These are phyloP conservation scores for Coemansia sp. DNA, from an alignment of 192 early-diverging fungal genomes.

Conservation along the genomic window DNA sequence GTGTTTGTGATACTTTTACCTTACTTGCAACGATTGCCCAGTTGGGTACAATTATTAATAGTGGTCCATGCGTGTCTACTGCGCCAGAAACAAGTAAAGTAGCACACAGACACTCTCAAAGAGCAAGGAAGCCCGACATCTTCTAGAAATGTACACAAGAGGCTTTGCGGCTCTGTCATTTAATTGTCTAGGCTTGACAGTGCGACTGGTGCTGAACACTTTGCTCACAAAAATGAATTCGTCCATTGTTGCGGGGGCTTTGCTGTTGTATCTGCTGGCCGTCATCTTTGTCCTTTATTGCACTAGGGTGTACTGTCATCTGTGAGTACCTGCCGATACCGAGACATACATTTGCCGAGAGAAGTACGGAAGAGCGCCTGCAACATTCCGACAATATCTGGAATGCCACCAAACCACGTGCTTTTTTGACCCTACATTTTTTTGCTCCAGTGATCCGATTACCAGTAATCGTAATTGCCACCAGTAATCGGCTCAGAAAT, in stretches of 20 bases:
- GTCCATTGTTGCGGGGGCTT: not conserved
- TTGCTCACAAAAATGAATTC: not conserved
- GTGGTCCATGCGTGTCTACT: conserved; percentile 9
- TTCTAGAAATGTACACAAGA: not conserved
- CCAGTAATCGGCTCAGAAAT: not conserved
- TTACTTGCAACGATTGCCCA: not conserved
- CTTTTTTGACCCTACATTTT: conserved; percentile 3
- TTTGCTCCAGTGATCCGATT: not conserved
- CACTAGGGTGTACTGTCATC: not conserved
- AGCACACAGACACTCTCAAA: not conserved
- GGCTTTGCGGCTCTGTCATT: not conserved
- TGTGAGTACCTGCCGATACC: not conserved
- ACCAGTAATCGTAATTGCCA: not conserved
- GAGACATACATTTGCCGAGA: not conserved
- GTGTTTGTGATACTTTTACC: not conserved
- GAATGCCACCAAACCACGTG: not conserved
- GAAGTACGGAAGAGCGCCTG: not conserved
- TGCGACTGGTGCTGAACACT: not conserved
- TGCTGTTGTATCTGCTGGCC: not conserved
- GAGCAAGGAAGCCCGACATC: not conserved
- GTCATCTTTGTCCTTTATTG: not conserved
- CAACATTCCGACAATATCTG: not conserved
- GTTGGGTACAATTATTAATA: conserved; percentile 1
- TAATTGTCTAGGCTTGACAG: not conserved
- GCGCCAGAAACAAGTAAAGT: not conserved